Conservation (phyloP, 352 stramenopile genomes). For the Halophytophthora batemanensis region DNA sequence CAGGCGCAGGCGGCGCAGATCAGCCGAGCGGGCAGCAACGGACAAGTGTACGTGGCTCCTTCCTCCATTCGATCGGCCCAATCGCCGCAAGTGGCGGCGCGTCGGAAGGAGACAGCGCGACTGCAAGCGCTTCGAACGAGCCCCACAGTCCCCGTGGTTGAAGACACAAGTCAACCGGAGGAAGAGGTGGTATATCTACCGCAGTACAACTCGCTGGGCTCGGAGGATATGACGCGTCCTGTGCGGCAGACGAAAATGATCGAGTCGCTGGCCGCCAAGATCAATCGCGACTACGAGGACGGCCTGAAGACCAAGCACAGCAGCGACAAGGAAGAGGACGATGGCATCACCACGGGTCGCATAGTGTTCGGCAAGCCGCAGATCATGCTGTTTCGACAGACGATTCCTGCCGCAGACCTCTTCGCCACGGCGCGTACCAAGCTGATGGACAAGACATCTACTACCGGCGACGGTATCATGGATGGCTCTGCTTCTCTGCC, state of each 20-base stretch:
- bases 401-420: slow-evolving; percentile 32
- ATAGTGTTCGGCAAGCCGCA: slow-evolving; percentile 49
- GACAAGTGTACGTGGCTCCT: slow-evolving; percentile 27
- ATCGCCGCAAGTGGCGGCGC: slow-evolving; percentile 11
- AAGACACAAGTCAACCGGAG: slow-evolving; percentile 14
- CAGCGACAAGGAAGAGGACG: slow-evolving; percentile 24
- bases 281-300: slow-evolving; percentile 56
- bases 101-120: slow-evolving; percentile 25
- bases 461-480: not conserved
- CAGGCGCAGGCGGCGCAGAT: slow-evolving; percentile 40
- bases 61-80: slow-evolving; percentile 1
- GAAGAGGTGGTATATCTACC: slow-evolving; percentile 46
- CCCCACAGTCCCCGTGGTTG: slow-evolving; percentile 5
- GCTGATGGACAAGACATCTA: slow-evolving; percentile 12
- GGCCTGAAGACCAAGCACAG: slow-evolving; percentile 31
- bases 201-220: slow-evolving; percentile 63
- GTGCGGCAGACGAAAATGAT: slow-evolving; percentile 49
- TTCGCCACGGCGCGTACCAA: slow-evolving; percentile 40
- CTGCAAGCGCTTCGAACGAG: slow-evolving; percentile 28
- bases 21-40: slow-evolving; percentile 22
- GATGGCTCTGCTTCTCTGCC: not conserved
- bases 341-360: slow-evolving; percentile 25
- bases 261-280: slow-evolving; percentile 47
- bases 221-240: slow-evolving; percentile 50
- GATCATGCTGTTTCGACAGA: slow-evolving; percentile 39